These are phyloP conservation scores for Exophiala spinifera DNA, from an alignment of 2,329 filamentous ascomycete species.

Conservation along the genomic window DNA sequence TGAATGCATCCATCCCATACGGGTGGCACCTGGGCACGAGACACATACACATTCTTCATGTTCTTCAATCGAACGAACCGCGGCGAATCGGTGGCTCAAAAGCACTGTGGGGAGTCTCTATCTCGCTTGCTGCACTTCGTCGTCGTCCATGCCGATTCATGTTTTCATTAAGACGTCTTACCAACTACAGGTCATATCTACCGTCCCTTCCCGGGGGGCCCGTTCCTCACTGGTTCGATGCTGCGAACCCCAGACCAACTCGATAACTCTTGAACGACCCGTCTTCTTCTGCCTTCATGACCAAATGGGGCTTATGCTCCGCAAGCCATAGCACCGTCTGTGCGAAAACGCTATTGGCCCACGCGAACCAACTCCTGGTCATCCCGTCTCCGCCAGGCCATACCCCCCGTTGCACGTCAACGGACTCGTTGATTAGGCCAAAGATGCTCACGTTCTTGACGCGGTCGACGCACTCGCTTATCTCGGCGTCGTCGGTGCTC, in stretches of 20 bases:
- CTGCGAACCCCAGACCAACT: conserved; percentile 25
- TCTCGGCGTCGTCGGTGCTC: conserved; percentile 69
- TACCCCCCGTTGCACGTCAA: conserved; percentile 67
- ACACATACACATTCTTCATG: too few species aligned
- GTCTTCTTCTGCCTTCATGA: conserved; percentile 67
- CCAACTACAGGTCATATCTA: neutral
- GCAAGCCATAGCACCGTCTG: conserved; percentile 88
- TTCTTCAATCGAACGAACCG: too few species aligned
- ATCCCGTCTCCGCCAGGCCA: conserved; percentile 53
- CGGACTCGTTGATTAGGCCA: conserved; percentile 86
- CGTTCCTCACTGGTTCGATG: neutral
- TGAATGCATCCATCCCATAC: too few species aligned
- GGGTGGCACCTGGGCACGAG: too few species aligned
- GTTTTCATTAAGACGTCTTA: too few species aligned
- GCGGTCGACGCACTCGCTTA: conserved; percentile 65
- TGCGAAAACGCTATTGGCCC: conserved; percentile 96
- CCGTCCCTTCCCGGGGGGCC: neutral
- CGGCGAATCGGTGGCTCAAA: too few species aligned
- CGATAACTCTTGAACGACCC: conserved; percentile 37
- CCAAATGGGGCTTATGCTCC: conserved; percentile 78
- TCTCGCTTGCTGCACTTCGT: too few species aligned
- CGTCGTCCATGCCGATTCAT: too few species aligned
- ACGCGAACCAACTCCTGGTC: conserved; percentile 93
- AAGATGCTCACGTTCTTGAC: conserved; percentile 74
- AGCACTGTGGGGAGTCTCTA: too few species aligned